These are phyloP conservation scores for Dacryopinax spathularia DNA, from an alignment of 768 basidiomycete species.

Conservation along the genomic window DNA sequence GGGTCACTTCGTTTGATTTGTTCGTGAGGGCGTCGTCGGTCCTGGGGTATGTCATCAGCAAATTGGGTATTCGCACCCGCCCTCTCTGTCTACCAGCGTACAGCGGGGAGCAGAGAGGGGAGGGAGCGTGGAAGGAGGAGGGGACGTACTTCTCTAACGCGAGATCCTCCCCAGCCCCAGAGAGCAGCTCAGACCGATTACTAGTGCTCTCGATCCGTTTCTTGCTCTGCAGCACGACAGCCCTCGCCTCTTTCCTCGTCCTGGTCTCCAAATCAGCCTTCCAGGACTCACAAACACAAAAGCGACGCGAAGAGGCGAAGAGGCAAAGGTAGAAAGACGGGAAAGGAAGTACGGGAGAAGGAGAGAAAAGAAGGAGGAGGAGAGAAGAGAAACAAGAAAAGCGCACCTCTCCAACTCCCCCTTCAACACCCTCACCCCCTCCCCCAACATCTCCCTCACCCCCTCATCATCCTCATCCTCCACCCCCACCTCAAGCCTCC, in stretches of 20 bases:
- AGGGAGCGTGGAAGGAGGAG: background rate
- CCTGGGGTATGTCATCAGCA: slow-evolving; percentile 8
- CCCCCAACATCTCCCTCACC: slow-evolving; percentile 37
- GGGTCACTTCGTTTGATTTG: slow-evolving; percentile 79
- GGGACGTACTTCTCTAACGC: slow-evolving; percentile 31
- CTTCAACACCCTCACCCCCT: slow-evolving; percentile 35
- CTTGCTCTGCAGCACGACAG: slow-evolving; percentile 61
- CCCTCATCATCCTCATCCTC: slow-evolving; percentile 51
- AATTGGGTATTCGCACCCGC: no score
- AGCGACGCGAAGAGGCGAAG: no score
- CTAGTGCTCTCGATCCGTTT: slow-evolving; percentile 46
- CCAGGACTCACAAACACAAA: background rate
- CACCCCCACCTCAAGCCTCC: slow-evolving; percentile 55
- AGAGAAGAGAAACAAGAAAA: slow-evolving; percentile 7
- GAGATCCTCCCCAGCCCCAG: slow-evolving; percentile 29
- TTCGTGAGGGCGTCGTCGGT: slow-evolving; percentile 80
- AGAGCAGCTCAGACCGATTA: slow-evolving; percentile 54
- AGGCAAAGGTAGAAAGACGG: no score
- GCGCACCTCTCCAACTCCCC: slow-evolving; percentile 39
- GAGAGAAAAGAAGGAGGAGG: slow-evolving; percentile 3
- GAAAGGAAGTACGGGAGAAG: slow-evolving; percentile 11
- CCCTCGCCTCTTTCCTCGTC: slow-evolving; percentile 46
- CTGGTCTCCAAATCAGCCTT: slow-evolving; percentile 23
- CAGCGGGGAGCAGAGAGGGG: background rate
- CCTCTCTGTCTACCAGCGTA: background rate